Base-by-base conservation (phyloP, 768 basidiomycete genomes). In the Panaeolus papilionaceus region DNA sequence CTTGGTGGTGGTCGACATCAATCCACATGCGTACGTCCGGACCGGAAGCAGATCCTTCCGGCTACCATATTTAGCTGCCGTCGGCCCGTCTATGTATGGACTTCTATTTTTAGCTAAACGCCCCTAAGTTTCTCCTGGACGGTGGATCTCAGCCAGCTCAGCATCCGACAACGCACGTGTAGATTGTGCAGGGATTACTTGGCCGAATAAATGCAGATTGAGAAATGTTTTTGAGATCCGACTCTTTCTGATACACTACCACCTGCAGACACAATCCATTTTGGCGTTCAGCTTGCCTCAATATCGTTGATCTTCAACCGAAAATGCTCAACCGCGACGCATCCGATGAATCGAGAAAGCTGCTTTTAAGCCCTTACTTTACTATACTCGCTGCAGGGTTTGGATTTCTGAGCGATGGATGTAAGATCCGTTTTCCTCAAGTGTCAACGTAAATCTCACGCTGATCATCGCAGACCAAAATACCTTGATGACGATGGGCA, bases 401-500 rank as follows among this genome's bases (percentile, higher is more conserved):
- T 73, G 90, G 89, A 38, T 78, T 92, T 40, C 87, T 91, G 71
- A 85, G 83, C 63, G 88, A 89, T 78, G 88, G 88, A 63, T 86
- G 88, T 86, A 73, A 73, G 75, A 37, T 37, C 18, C 37, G 37
- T 23, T 23, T 63, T n/a, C 9, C 12, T 33, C 33, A 33, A 33
- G 33, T 33, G 33, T 33, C 33, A 33, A 33, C 33, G 33, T 33
- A 33, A 33, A 33, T 33, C 33, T 33, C 33, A 33, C 33, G 33
- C 33, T 33, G 33, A 33, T 33, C 33, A 33, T 33, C 23, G 4
- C 71, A 89, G 88, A 90, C 73, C 88, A 91, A 73, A 91, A 90
- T 74, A 89, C 87, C 69, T 76, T 90, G 38, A 89, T 90, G 89
- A 89, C 89, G 0, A 86, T 90, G 87, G 74, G 84, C 61, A 91